A percentile compares a stretch with the other conserved stretches of the same genome.
Conservation (phyloP, 2,329 filamentous ascomycete genomes). For the Aphanocladium album region DNA sequence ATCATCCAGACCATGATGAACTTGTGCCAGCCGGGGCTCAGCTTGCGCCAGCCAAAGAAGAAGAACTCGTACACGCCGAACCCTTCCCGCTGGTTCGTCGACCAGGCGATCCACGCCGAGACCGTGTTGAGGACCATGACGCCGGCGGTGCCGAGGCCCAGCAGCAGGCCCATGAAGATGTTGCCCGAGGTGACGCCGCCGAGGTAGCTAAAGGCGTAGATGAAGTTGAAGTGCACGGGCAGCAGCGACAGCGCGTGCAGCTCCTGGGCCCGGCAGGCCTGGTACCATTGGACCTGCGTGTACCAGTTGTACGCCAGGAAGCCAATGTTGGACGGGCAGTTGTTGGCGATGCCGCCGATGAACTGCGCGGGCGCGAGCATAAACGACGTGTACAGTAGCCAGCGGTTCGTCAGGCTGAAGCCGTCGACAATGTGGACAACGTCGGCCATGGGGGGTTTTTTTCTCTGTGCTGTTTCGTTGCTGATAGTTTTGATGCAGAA, state of each 20-base stretch:
- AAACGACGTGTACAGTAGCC: slow-evolving; percentile 16
- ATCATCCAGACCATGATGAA: slow-evolving; percentile 18
- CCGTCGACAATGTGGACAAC: slow-evolving; percentile 14
- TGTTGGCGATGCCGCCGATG: slow-evolving; percentile 14
- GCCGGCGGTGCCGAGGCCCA: slow-evolving; percentile 16
- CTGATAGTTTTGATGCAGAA: too few relatives aligned
- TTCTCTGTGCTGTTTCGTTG: too few relatives aligned
- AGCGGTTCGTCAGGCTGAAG: slow-evolving; percentile 18
- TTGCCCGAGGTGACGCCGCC: slow-evolving; percentile 17
- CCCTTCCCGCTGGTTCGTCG: slow-evolving; percentile 12
- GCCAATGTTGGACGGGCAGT: slow-evolving; percentile 16
- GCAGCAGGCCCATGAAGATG: slow-evolving; percentile 13
- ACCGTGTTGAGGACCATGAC: slow-evolving; percentile 17
- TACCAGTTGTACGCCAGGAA: slow-evolving; percentile 19
- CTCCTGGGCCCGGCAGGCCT: slow-evolving; percentile 8
- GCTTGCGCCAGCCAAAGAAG: slow-evolving; percentile 19
- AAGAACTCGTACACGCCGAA: slow-evolving; percentile 18
- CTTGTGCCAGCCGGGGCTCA: slow-evolving; percentile 17
- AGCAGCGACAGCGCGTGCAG: slow-evolving; percentile 16
- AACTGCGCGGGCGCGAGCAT: slow-evolving; percentile 17
- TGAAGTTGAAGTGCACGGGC: slow-evolving; percentile 17
- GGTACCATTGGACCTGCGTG: slow-evolving; percentile 16
- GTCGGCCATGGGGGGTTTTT: not conserved
- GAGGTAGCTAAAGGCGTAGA: slow-evolving; percentile 17
- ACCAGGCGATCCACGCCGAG: slow-evolving; percentile 16